These are phyloP conservation scores for Yamadazyma sp. DNA, from an alignment of 1,139 yeast genomes.

Conservation along the genomic window DNA sequence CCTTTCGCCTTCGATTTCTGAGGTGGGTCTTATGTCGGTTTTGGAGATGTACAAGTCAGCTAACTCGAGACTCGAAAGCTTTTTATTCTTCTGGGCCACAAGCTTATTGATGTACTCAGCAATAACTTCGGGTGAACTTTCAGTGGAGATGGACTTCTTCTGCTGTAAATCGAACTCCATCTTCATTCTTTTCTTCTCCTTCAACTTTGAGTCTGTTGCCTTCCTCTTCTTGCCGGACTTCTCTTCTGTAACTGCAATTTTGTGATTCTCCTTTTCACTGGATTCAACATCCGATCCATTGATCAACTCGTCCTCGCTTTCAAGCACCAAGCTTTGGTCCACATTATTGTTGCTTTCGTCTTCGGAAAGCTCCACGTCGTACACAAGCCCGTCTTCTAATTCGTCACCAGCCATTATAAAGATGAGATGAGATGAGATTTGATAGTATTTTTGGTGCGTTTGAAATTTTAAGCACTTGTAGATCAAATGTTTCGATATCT, in stretches of 20 bases:
- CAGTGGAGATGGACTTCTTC: constrained; percentile 50
- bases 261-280: constrained; percentile 12
- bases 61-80: constrained; percentile 63
- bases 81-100: constrained; percentile 51
- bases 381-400: constrained; percentile 66
- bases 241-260: constrained; percentile 7
- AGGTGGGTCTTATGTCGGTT: constrained; percentile 49
- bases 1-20: constrained; percentile 48
- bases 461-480: no score
- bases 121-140: constrained; percentile 51
- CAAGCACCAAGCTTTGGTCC: constrained; percentile 1
- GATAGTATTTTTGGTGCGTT: background rate
- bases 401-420: constrained; percentile 41
- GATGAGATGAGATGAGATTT: constrained; percentile 9
- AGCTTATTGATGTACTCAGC: constrained; percentile 59
- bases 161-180: constrained; percentile 57
- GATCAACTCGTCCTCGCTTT: constrained; percentile 12
- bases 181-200: constrained; percentile 55
- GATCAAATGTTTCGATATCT: background rate
- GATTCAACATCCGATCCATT: constrained; percentile 16
- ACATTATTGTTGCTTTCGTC: constrained; percentile 3
- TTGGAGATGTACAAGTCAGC: constrained; percentile 55
- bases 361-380: constrained; percentile 41
- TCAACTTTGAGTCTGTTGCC: constrained; percentile 32
- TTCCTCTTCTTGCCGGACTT: constrained; percentile 27